Evolutionary conservation across 805 yeast species (phyloP), one percentile per base, ranked within the genome.

Genomic region (Schizosaccharomyces lindneri): DNA sequence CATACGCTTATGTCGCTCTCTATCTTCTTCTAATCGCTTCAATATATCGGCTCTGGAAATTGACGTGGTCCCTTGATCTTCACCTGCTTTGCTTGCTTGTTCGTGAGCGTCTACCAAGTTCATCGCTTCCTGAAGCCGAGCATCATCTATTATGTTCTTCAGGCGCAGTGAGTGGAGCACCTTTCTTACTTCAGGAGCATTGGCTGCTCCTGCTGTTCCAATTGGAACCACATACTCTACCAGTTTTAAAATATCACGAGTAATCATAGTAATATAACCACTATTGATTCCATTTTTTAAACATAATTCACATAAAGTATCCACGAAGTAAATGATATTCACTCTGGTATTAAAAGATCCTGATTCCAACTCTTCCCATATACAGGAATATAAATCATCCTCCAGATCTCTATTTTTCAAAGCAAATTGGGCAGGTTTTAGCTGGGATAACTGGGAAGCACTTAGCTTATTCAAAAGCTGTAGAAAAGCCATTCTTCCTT

Each of bases 21-120:
- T 75, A 69, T 90, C 97, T 64, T 84, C 89, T 69, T 90, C 97
- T 83, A 90, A 87, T 63, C 97, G 74, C 46, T 80, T 77, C 19
- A 87, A 69, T 19, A 85, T 81, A 65, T 83, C 87, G 59, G 80
- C 77, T 43, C 68, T 68, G 1, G 75, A 66, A 9, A 59, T 24
- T 24, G 63, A 48, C 39, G 36, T 17, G 19, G 31, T 24, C 3
- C 19, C 36, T 19, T 17, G 19, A 39, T 17, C 27, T 5, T 51
- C 57, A 21, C 57, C 57, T 21, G 31, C 31, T 29, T 51, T 21
- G 31, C 36, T 21, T 29, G 57, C 36, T 19, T 46, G 29, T 43
- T 62, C 65, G 15, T 65, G 61, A 55, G 62, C 62, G 3, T 43
- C 55, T 19, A 67, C 59, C 27, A 57, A 55, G 11, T 61, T 59